Evolutionary conservation across 1,284 basidiomycete species (phyloP).

Genomic region (Marasmius fiardii): DNA sequence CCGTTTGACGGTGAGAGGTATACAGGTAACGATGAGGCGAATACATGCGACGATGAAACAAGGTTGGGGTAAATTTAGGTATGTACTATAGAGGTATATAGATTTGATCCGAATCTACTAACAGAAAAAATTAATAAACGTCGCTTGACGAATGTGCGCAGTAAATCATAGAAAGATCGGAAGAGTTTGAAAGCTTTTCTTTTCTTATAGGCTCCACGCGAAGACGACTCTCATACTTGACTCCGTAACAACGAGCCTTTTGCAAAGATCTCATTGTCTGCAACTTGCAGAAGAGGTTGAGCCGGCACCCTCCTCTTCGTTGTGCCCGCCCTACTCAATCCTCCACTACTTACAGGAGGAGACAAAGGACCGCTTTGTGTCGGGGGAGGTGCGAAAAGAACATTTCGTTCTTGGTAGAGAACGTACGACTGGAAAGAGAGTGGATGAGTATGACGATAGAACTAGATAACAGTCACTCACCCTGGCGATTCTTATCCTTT

Average conservation of each 20-base stretch:
- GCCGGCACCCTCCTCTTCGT: constrained; percentile 33
- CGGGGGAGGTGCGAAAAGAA: constrained; percentile 49
- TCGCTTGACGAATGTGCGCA: no score
- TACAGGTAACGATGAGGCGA: no score
- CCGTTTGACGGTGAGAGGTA: no score
- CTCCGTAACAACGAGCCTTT: constrained; percentile 58
- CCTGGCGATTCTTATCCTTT: constrained; percentile 72
- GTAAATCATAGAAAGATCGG: no score
- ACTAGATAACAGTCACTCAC: constrained; percentile 39
- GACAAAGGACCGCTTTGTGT: constrained; percentile 27
- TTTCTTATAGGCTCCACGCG: no score
- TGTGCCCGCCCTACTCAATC: constrained; percentile 43
- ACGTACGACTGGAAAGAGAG: constrained; percentile 61
- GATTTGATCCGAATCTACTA: no score
- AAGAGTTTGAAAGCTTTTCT: no score
- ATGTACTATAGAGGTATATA: no score
- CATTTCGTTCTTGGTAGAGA: constrained; percentile 70
- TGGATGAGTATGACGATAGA: constrained; percentile 3
- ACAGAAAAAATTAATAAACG: no score
- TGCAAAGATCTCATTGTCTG: constrained; percentile 46
- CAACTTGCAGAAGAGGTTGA: constrained; percentile 41
- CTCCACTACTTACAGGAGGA: constrained; percentile 11
- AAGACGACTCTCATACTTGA: constrained; percentile 3
- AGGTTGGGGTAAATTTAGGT: no score
- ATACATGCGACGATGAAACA: no score